Conservation (phyloP, 2,329 filamentous ascomycete species). For the Harringtonia lauricola region DNA sequence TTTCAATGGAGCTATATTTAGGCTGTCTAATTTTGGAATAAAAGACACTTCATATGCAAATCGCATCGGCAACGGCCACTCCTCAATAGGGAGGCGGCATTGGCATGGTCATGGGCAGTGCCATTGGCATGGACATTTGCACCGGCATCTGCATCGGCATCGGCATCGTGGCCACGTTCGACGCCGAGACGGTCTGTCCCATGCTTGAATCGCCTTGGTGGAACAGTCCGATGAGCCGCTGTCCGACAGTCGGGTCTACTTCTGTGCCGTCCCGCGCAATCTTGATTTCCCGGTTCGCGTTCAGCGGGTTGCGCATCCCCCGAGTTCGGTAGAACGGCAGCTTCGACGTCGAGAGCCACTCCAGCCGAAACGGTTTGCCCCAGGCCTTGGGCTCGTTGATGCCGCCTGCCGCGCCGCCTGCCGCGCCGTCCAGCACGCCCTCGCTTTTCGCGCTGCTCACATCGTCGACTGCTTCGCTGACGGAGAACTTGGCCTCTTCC, state of each 20-base stretch:
- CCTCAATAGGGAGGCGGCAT: too few relatives aligned
- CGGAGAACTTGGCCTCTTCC: neutral
- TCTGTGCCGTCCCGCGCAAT: constrained; percentile 93
- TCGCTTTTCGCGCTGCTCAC: constrained; percentile 23
- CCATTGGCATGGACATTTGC: neutral
- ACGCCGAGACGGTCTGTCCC: too few relatives aligned
- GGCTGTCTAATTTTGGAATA: neutral
- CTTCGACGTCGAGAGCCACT: constrained; percentile 76
- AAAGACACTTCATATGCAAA: too few relatives aligned
- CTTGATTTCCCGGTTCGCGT: constrained; percentile 89
- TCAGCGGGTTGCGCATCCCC: constrained; percentile 86
- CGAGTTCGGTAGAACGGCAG: constrained; percentile 84
- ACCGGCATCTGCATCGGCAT: neutral
- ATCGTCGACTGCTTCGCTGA: neutral
- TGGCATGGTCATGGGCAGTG: neutral
- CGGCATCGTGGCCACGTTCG: too few relatives aligned
- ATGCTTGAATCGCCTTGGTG: constrained; percentile 28
- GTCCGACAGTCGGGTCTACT: constrained; percentile 72
- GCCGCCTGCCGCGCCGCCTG: constrained; percentile 17
- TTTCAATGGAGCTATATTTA: too few relatives aligned
- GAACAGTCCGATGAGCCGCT: constrained; percentile 69
- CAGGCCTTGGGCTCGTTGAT: constrained; percentile 53
- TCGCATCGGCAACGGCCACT: too few relatives aligned
- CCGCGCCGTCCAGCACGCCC: too few relatives aligned
- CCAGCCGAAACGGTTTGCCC: constrained; percentile 83